These are phyloP conservation scores for Apiospora kogelbergensis DNA, from an alignment of 2,329 filamentous ascomycete species.

Conservation along the genomic window DNA sequence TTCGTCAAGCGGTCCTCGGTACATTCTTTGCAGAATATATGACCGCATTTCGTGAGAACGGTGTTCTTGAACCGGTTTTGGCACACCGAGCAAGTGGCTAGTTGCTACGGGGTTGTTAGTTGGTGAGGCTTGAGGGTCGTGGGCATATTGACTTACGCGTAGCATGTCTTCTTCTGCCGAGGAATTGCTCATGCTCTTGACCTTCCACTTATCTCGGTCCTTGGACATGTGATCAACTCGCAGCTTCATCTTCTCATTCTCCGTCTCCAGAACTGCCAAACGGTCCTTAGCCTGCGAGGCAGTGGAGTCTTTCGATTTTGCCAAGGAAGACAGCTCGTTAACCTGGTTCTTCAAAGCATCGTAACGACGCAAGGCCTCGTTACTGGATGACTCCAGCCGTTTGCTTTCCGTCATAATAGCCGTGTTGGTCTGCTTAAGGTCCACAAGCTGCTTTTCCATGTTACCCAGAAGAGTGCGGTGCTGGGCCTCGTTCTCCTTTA, in stretches of 20 bases:
- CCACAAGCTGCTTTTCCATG: constrained; percentile 85
- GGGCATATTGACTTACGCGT: constrained; percentile 62
- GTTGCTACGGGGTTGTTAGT: constrained; percentile 22
- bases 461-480: constrained; percentile 76
- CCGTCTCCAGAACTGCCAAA: constrained; percentile 64
- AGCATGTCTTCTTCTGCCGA: constrained; percentile 83
- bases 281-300: constrained; percentile 53
- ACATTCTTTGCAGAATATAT: constrained; percentile 89
- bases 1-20: constrained; percentile 87
- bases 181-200: constrained; percentile 76
- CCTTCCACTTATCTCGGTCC: constrained; percentile 82
- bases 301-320: constrained; percentile 73
- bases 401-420: constrained; percentile 71
- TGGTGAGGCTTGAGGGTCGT: not conserved
- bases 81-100: constrained; percentile 90
- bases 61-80: constrained; percentile 93
- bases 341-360: constrained; percentile 77
- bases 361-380: constrained; percentile 67
- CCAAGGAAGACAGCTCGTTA: constrained; percentile 69
- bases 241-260: constrained; percentile 77
- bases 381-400: constrained; percentile 68
- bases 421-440: constrained; percentile 78
- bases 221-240: constrained; percentile 78
- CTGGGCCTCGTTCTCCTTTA: constrained; percentile 86
- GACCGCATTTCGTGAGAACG: constrained; percentile 88